Percentiles rank a stretch among this genome's conserved stretches.
Evolutionary conservation across 2,329 filamentous ascomycete species (phyloP).

Genomic region (Phyllosticta paracitricarpa): DNA sequence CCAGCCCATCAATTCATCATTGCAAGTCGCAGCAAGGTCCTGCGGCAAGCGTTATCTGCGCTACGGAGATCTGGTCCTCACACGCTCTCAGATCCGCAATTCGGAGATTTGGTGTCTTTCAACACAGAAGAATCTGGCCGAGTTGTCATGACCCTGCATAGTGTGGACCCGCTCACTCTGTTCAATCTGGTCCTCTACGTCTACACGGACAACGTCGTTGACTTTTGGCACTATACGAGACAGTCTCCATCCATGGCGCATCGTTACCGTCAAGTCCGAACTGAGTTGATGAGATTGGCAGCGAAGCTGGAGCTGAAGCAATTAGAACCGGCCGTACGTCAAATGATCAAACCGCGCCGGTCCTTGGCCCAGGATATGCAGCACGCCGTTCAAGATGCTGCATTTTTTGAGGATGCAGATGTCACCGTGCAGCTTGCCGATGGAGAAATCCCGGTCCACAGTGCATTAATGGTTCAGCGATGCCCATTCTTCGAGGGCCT

Average conservation of each 20-base stretch:
- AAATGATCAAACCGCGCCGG: constrained; percentile 57
- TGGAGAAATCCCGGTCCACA: constrained; percentile 63
- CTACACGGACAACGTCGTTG: constrained; percentile 71
- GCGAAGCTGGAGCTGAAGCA: constrained; percentile 58
- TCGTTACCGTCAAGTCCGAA: constrained; percentile 69
- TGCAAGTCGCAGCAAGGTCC: constrained; percentile 58
- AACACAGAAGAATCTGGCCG: constrained; percentile 42
- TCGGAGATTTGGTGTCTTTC: constrained; percentile 48
- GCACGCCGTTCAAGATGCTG: constrained; percentile 54
- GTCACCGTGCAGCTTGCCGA: constrained; percentile 68
- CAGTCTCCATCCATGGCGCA: constrained; percentile 55
- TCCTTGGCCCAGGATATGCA: constrained; percentile 62
- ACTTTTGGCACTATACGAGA: constrained; percentile 75
- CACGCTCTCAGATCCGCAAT: constrained; percentile 40
- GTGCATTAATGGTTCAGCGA: constrained; percentile 65
- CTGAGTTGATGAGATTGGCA: constrained; percentile 81
- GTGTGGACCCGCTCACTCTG: constrained; percentile 66
- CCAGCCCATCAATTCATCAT: constrained; percentile 79
- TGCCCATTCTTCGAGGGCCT: constrained; percentile 89
- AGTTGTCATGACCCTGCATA: constrained; percentile 54
- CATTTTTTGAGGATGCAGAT: constrained; percentile 72
- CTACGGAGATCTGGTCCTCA: constrained; percentile 42
- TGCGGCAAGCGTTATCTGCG: constrained; percentile 49
- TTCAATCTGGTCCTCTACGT: constrained; percentile 70
- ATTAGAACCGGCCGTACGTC: constrained; percentile 66